Evolutionary conservation across 2,329 filamentous ascomycete species (phyloP).

Genomic region (Ceratocystis albifundus): DNA sequence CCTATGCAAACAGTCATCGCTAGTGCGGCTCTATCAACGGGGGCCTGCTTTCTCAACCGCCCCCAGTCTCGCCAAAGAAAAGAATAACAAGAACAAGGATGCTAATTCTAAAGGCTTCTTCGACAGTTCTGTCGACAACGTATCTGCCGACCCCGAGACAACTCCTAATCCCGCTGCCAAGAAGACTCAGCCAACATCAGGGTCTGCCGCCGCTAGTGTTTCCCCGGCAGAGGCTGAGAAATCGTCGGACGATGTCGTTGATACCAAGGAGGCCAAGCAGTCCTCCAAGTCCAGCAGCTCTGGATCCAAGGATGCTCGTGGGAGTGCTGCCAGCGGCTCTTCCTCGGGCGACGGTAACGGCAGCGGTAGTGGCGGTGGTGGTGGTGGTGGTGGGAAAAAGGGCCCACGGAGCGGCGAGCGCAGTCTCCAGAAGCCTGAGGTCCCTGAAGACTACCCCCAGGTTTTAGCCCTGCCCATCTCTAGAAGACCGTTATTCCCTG

Average conservation of each 20-base stretch:
- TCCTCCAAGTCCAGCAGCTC: slow-evolving; percentile 16
- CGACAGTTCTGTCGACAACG: slow-evolving; percentile 38
- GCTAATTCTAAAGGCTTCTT: slow-evolving; percentile 36
- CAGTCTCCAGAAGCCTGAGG: slow-evolving; percentile 71
- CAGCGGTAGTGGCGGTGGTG: neutral
- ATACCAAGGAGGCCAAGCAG: slow-evolving; percentile 15
- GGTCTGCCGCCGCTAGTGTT: neutral
- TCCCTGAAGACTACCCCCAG: slow-evolving; percentile 93
- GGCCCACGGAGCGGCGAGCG: slow-evolving; percentile 51
- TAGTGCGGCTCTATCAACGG: slow-evolving; percentile 20
- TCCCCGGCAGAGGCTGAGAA: slow-evolving; percentile 6
- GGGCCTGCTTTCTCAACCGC: slow-evolving; percentile 19
- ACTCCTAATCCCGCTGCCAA: slow-evolving; percentile 29
- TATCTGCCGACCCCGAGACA: slow-evolving; percentile 42
- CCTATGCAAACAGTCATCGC: slow-evolving; percentile 12
- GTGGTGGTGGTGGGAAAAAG: slow-evolving; percentile 25
- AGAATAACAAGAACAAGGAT: slow-evolving; percentile 31
- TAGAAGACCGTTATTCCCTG: slow-evolving; percentile 84
- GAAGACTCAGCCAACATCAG: slow-evolving; percentile 14
- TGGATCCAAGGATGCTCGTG: slow-evolving; percentile 37
- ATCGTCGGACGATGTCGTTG: neutral
- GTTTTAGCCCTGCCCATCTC: slow-evolving; percentile 96
- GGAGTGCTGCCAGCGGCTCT: slow-evolving; percentile 45
- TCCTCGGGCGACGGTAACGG: slow-evolving; percentile 28
- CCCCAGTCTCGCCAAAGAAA: slow-evolving; percentile 21